Percentiles rank a stretch among this genome's conserved stretches.
Conservation (phyloP, 2,329 filamentous ascomycete genomes). For the Albophoma yamanashiensis region DNA sequence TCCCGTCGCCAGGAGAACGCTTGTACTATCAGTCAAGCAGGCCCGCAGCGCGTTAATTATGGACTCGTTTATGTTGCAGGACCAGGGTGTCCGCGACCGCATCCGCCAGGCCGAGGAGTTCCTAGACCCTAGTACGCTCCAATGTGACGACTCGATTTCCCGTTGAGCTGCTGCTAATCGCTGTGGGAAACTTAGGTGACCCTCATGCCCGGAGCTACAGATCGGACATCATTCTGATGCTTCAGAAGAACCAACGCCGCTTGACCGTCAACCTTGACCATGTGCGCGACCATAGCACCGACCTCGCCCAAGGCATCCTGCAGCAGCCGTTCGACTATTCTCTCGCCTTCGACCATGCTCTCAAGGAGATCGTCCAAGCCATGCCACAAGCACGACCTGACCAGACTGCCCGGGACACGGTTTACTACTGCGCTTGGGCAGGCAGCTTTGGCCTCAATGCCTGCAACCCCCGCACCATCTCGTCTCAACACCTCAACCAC, state of each 20-base stretch:
- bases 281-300: slow-evolving; percentile 75
- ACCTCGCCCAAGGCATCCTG: slow-evolving; percentile 70
- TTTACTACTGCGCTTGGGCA: slow-evolving; percentile 95
- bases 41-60: slow-evolving; percentile 31
- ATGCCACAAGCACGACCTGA: slow-evolving; percentile 65
- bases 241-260: slow-evolving; percentile 55
- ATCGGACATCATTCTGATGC: slow-evolving; percentile 74
- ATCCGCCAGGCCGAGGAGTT: slow-evolving; percentile 86
- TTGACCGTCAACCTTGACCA: slow-evolving; percentile 76
- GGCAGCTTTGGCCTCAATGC: slow-evolving; percentile 92
- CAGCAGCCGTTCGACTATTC: slow-evolving; percentile 81
- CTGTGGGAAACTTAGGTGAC: slow-evolving; percentile 28
- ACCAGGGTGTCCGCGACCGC: slow-evolving; percentile 75
- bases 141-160: not conserved
- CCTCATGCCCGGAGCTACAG: slow-evolving; percentile 63
- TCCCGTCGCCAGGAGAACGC: not conserved
- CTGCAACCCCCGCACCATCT: slow-evolving; percentile 88
- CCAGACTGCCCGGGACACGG: slow-evolving; percentile 65
- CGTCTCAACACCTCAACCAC: slow-evolving; percentile 80
- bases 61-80: slow-evolving; percentile 66
- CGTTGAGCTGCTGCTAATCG: not conserved
- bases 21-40: not conserved
- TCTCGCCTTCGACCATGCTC: slow-evolving; percentile 78
- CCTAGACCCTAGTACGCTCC: slow-evolving; percentile 71
- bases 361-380: slow-evolving; percentile 79